Conservation (phyloP, 164 flowering plant genomes). For the Vitis amurensis region DNA sequence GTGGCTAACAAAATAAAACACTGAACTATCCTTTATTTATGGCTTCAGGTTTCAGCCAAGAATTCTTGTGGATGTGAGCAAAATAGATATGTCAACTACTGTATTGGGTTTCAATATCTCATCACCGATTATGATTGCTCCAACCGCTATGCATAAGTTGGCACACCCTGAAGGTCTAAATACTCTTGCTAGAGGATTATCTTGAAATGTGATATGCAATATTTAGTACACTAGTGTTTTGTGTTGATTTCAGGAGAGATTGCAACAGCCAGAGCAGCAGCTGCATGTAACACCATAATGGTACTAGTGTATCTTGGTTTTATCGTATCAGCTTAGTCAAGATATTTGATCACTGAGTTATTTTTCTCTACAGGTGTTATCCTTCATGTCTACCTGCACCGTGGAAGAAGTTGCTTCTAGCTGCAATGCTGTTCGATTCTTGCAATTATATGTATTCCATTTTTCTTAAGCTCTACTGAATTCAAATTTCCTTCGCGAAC, state of each 20-base stretch:
- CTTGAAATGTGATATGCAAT: not conserved
- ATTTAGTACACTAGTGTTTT: not conserved
- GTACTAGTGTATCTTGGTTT: constrained; percentile 18
- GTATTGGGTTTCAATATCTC: constrained; percentile 48
- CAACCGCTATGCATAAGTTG: constrained; percentile 34
- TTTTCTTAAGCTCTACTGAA: not conserved
- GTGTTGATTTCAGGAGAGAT: constrained; percentile 44
- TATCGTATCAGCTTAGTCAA: not conserved
- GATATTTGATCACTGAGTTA: not conserved
- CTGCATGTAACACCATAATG: constrained; percentile 62
- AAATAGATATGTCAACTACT: constrained; percentile 43
- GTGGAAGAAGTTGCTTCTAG: constrained; percentile 76
- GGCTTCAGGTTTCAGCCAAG: constrained; percentile 35
- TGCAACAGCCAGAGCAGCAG: constrained; percentile 69
- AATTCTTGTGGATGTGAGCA: constrained; percentile 57
- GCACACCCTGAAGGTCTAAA: constrained; percentile 62
- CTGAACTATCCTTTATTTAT: too few relatives aligned
- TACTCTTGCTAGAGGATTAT: not conserved
- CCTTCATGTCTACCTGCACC: constrained; percentile 45
- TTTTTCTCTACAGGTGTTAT: constrained; percentile 38
- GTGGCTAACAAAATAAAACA: too few relatives aligned
- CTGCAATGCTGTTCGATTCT: constrained; percentile 57
- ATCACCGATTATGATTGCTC: constrained; percentile 60
- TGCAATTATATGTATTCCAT: constrained; percentile 57
- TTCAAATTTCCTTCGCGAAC: not conserved